Evolutionary conservation across 352 stramenopile species (phyloP).

Genomic region (Pythium volutum): DNA sequence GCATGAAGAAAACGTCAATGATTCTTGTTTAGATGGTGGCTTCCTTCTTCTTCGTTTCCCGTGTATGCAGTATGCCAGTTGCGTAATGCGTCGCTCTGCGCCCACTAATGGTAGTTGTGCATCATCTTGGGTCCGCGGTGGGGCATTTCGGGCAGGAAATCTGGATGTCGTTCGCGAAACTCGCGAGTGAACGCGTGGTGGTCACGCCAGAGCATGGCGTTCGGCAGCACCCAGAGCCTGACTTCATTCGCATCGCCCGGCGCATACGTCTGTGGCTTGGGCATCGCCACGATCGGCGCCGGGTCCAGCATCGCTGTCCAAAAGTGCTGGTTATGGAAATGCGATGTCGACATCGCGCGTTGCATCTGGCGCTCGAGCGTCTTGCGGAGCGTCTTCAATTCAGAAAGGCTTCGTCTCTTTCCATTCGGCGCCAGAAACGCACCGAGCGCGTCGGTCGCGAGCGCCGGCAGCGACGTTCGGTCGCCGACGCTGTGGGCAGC

Average conservation of each 20-base stretch:
- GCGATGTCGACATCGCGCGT: not conserved
- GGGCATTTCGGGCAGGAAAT: not conserved
- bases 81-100: not conserved
- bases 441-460: not conserved
- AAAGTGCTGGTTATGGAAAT: conserved; percentile 9
- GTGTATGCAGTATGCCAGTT: not conserved
- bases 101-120: not conserved
- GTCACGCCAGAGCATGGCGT: conserved; percentile 7
- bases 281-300: not conserved
- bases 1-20: too few relatives aligned
- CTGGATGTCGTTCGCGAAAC: not conserved
- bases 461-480: not conserved
- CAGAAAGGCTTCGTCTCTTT: not conserved
- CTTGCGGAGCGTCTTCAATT: not conserved
- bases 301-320: conserved; percentile 2
- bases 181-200: conserved; percentile 5
- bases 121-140: not conserved
- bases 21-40: too few relatives aligned
- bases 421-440: not conserved
- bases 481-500: not conserved
- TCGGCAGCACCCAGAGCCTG: not conserved
- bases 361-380: not conserved
- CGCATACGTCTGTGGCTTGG: not conserved
- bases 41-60: not conserved
- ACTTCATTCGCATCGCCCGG: conserved; percentile 3